A percentile compares a stretch with the other conserved stretches of the same genome.
Evolutionary conservation across 2,329 filamentous ascomycete genomes (phyloP).

Genomic region (Microcera coccophila): DNA sequence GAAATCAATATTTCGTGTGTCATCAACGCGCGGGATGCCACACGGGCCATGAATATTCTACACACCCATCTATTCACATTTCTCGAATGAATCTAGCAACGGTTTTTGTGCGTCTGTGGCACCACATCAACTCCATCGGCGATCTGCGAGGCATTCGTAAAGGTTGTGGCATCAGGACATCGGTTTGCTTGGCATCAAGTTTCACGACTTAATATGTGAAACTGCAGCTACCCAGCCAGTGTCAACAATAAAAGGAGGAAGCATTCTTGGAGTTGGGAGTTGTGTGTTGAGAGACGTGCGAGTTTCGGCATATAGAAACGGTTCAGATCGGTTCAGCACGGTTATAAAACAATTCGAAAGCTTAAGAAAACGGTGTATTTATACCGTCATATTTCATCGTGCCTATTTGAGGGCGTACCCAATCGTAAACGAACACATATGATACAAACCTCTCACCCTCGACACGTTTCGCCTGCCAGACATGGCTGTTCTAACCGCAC

Average conservation of each 20-base stretch:
- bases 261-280: neutral
- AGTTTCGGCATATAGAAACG: neutral
- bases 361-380: no score
- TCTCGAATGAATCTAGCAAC: conserved; percentile 56
- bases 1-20: conserved; percentile 99
- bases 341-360: no score
- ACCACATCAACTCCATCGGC: neutral
- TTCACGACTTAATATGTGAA: neutral
- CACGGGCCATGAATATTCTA: conserved; percentile 89
- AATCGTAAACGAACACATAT: neutral
- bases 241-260: neutral
- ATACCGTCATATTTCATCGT: no score
- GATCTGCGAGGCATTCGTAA: neutral
- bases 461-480: neutral
- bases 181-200: no score
- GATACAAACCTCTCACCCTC: neutral
- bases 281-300: neutral
- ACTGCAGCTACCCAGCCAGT: neutral
- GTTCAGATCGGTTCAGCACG: neutral
- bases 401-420: neutral
- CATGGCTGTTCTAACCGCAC: neutral
- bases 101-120: neutral
- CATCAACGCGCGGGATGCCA: conserved; percentile 85
- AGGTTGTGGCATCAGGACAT: neutral
- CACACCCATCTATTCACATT: conserved; percentile 98